Evolutionary conservation across 1,284 basidiomycete species (phyloP), one percentile per base, ranked within the genome.

Genomic region (Rhodotorula sp.): DNA sequence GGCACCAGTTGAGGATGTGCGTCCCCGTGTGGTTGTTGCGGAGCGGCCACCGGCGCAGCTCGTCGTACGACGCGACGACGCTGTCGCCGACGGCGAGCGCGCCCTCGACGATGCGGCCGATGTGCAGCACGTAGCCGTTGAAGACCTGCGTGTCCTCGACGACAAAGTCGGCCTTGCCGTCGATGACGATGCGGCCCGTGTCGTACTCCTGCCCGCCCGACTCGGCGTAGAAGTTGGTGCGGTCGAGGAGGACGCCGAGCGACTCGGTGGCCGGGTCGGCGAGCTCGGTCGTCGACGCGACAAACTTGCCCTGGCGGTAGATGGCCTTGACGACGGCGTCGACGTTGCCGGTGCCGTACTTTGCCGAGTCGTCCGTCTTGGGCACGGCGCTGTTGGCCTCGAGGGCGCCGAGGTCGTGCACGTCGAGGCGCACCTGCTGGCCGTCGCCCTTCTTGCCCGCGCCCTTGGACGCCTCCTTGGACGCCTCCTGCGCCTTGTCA

Each of bases 11-110:
- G 79, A 99, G 91, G 76, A 99, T 96, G 82, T 99, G 97, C 0
- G 97, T 99, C 21, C 91, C 96, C 41, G 96, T 99, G 84, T 99
- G 97, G 81, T 99, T 99, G 84, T 94, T 98, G 72, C 94, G 89
- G 71, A 99, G 84, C 0, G 95, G 95, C 90, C 91, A 94, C 71
- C 97, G 88, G 62, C 96, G 92, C 56, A 80, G 46, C 83, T 92
- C 90, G 77, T 92, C 91, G 79, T 91, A 92, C 21, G 87, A 87
- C 46, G 87, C 86, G 52, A 89, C 85, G 19, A 93, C 89, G 67
- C 87, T 84, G 77, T 91, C 88, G 27, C 88, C 88, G 44, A 91
- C 84, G 44, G 84, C 83, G 62, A 93, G 82, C 25, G 90, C 78
- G 89, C 90, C 82, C 92, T 94, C 78, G 46, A 68, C 70, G 45